Evolutionary conservation across 2,329 filamentous ascomycete species (phyloP), one percentile per base, ranked within the genome.

Genomic region (Botrytis aclada): DNA sequence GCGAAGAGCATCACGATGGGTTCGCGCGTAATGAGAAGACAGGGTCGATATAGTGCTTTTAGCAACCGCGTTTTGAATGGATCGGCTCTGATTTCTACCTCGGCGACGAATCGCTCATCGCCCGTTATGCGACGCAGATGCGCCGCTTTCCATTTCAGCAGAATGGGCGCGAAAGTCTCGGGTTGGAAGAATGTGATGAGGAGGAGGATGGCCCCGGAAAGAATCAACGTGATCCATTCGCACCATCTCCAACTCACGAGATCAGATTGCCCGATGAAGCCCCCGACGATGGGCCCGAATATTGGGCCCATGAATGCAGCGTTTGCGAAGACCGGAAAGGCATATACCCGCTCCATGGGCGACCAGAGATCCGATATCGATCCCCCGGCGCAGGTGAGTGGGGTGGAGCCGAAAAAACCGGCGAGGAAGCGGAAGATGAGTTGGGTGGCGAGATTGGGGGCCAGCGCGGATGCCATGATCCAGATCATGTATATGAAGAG

Each of bases 371-470:
- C 88, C 25, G 88, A 87, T 74, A 90, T 88, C 16, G 89, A 87
- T 72, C 88, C 88, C 87, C 88, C 51, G 1, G 87, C 85, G 77
- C 90, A 90, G 62, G 87, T 89, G 75, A 90, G 82, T 6, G 75
- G 74, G 5, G 75, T 75, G 25, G 58, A 70, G 0, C 75, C 51
- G 51, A 54, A 54, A 54, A 54, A 54, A 0, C 51, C 51, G 51
- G 51, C 51, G 5, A 54, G n/a, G 51, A 54, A 54, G 2, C 51
- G 72, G 64, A 76, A 76, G 2, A 72, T 61, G 18, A 78, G 64
- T 43, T 76, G 39, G 4, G 69, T 25, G 8, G 41, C 9, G 22
- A 63, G 20, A 29, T 70, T 70, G 14, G 58, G 41, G 7, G 56
- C 58, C 0, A 54, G 69, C 4, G 41, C 41, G 25, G 69, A 70